phyloP scores from a whole-genome alignment of 2,329 filamentous ascomycete genomes.

The Ophioceras dolichostomum region DNA sequence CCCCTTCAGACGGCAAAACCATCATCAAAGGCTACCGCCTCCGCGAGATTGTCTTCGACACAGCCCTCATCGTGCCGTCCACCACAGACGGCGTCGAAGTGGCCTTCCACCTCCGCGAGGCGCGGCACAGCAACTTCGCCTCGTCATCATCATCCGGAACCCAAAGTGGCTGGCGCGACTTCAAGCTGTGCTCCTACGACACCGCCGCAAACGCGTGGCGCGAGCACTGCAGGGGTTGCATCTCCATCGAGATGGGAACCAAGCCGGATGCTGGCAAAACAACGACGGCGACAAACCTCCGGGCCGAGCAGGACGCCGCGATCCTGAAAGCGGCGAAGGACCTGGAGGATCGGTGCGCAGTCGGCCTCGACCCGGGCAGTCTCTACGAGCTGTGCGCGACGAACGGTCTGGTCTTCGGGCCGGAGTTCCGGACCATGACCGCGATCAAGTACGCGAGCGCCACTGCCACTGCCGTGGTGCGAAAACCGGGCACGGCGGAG shows the following conservation, averaged over 20 bases:
- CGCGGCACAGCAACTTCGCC: background rate
- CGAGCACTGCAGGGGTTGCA: constrained; percentile 6
- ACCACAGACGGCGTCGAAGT: constrained; percentile 4
- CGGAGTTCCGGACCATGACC: background rate
- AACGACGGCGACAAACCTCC: background rate
- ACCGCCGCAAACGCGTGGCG: constrained; percentile 7
- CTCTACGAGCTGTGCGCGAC: background rate
- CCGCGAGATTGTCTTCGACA: constrained; percentile 7
- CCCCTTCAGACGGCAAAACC: constrained; percentile 7
- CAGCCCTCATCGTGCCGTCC: constrained; percentile 4
- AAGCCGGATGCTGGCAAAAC: background rate
- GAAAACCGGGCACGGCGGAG: background rate
- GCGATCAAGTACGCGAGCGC: background rate
- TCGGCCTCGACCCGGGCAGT: background rate
- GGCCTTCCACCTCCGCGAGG: constrained; percentile 5
- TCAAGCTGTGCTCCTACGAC: constrained; percentile 6
- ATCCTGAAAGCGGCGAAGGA: background rate
- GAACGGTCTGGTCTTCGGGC: constrained; percentile 1
- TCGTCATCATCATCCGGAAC: too few species aligned
- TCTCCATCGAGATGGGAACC: constrained; percentile 1
- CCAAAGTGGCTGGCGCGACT: constrained; percentile 7
- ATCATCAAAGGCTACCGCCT: constrained; percentile 4
- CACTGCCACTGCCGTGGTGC: too few species aligned
- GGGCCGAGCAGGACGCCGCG: background rate
- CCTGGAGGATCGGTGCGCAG: background rate